Conservation (phyloP, 805 yeast species). For the Monosporozyma aerobia region DNA sequence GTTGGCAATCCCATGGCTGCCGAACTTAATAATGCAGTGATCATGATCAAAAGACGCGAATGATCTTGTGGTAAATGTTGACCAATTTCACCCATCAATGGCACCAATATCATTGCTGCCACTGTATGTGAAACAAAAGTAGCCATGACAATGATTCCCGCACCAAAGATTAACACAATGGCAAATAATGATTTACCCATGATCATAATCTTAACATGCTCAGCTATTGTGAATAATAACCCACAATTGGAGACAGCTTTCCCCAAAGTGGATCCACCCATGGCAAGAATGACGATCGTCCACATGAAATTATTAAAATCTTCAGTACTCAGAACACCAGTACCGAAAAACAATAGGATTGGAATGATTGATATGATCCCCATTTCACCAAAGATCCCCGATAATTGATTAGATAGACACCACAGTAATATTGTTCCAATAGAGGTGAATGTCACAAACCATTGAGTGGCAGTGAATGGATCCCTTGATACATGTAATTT, state of each 20-base stretch:
- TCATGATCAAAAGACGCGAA: conserved; percentile 70
- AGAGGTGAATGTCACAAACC: conserved; percentile 63
- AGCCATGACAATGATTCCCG: conserved; percentile 73
- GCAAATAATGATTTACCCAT: conserved; percentile 60
- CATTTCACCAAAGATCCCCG: conserved; percentile 81
- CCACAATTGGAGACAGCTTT: conserved; percentile 93
- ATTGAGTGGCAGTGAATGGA: conserved; percentile 60
- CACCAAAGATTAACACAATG: conserved; percentile 70
- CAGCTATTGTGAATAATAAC: conserved; percentile 67
- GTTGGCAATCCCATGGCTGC: conserved; percentile 98
- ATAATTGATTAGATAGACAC: conserved; percentile 77
- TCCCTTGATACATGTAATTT: conserved; percentile 48
- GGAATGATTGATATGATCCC: conserved; percentile 93
- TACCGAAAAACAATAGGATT: conserved; percentile 81
- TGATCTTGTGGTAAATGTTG: conserved; percentile 65
- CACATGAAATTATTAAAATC: conserved; percentile 94
- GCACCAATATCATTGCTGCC: conserved; percentile 88
- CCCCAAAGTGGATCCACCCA: conserved; percentile 97
- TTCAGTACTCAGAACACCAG: conserved; percentile 77
- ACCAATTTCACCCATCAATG: conserved; percentile 88
- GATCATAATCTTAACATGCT: conserved; percentile 54
- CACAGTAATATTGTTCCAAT: conserved; percentile 69
- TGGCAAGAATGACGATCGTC: conserved; percentile 91
- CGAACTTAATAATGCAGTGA: conserved; percentile 63
- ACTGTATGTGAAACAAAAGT: conserved; percentile 96